Percentiles rank a stretch among this genome's conserved stretches.
phyloP scores from a whole-genome alignment of 2,329 filamentous ascomycete genomes.

The Xylaria polymorpha region DNA sequence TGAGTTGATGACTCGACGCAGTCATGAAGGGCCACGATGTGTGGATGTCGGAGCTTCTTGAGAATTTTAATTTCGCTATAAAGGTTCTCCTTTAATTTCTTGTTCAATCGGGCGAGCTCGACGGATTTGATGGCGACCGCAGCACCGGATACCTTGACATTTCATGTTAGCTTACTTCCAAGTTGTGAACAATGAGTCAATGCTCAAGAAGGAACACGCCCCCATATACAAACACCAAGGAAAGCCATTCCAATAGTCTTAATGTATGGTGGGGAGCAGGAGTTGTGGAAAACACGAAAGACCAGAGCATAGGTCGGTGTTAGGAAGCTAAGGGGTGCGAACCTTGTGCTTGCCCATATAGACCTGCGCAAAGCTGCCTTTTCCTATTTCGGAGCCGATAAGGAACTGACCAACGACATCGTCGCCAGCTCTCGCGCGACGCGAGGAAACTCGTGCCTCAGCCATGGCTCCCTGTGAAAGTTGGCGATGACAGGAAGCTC shows the following conservation, averaged over 20 bases:
- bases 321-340: slow-evolving; percentile 50
- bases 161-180: slow-evolving; percentile 39
- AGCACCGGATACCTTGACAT: slow-evolving; percentile 75
- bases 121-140: slow-evolving; percentile 97
- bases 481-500: slow-evolving; percentile 51
- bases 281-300: slow-evolving; percentile 27
- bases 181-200: slow-evolving; percentile 5
- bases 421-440: slow-evolving; percentile 54
- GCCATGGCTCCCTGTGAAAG: slow-evolving; percentile 51
- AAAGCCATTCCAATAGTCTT: slow-evolving; percentile 9
- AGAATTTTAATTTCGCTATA: slow-evolving; percentile 96
- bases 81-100: slow-evolving; percentile 96
- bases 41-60: slow-evolving; percentile 91
- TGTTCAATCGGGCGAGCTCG: slow-evolving; percentile 88
- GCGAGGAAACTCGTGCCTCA: slow-evolving; percentile 48
- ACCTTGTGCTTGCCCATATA: slow-evolving; percentile 89
- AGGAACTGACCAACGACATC: slow-evolving; percentile 77
- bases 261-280: slow-evolving; percentile 29
- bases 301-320: slow-evolving; percentile 19
- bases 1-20: slow-evolving; percentile 87
- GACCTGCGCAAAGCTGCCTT: slow-evolving; percentile 97
- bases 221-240: neutral
- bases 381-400: slow-evolving; percentile 90
- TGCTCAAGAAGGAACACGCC: neutral
- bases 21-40: slow-evolving; percentile 96